Evolutionary conservation across 768 basidiomycete genomes (phyloP).

Genomic region (Agrocybe pediades): DNA sequence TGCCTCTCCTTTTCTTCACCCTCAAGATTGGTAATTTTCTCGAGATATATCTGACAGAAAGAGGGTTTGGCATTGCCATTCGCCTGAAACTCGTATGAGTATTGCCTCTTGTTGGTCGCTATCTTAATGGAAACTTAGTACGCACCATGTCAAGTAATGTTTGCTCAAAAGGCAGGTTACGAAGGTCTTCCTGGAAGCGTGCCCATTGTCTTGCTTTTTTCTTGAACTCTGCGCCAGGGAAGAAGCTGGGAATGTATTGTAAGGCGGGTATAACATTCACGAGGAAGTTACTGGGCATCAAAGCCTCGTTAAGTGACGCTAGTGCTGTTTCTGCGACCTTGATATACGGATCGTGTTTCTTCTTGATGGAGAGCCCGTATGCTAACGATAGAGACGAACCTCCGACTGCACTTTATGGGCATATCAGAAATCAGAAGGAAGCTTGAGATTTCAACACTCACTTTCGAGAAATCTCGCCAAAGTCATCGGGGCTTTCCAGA

Average conservation of each 20-base stretch:
- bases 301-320: constrained; percentile 29
- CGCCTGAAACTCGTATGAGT: neutral
- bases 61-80: neutral
- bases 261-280: constrained; percentile 43
- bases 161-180: constrained; percentile 34
- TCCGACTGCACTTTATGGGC: constrained; percentile 34
- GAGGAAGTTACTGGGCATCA: constrained; percentile 41
- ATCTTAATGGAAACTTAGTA: neutral
- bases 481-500: constrained; percentile 36
- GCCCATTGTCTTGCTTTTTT: constrained; percentile 49
- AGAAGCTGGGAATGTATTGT: constrained; percentile 54
- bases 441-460: constrained; percentile 22
- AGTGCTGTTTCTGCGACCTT: constrained; percentile 38
- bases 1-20: neutral
- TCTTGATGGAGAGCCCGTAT: constrained; percentile 45
- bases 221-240: constrained; percentile 63
- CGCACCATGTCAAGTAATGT: constrained; percentile 24
- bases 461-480: constrained; percentile 33
- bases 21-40: neutral
- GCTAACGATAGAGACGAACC: constrained; percentile 39
- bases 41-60: neutral
- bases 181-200: constrained; percentile 30
- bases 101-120: too few species aligned
- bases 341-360: constrained; percentile 46
- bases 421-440: neutral